Percentiles rank a stretch among this genome's conserved stretches.
These are phyloP conservation scores for Escovopsis sp. DNA, from an alignment of 2,329 filamentous ascomycete genomes.

Conservation along the genomic window DNA sequence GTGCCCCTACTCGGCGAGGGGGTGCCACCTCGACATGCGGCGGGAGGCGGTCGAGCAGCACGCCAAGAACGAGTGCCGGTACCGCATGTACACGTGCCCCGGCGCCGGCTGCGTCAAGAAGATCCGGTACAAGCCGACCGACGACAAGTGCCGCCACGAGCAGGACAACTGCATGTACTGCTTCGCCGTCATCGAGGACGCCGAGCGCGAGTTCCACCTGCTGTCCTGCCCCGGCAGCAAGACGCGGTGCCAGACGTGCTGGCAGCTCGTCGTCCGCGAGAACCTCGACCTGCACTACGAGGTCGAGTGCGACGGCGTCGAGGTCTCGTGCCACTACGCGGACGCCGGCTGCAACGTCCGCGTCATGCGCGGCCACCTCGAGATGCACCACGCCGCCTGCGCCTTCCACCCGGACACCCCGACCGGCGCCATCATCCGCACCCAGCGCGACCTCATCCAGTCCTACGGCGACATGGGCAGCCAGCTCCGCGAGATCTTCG, in stretches of 20 bases:
- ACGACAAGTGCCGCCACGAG: slow-evolving; percentile 41
- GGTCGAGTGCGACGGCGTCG: slow-evolving; percentile 33
- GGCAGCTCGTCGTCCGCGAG: slow-evolving; percentile 27
- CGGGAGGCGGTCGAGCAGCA: slow-evolving; percentile 42
- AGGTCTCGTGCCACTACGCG: slow-evolving; percentile 32
- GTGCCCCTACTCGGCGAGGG: slow-evolving; percentile 38
- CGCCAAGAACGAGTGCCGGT: slow-evolving; percentile 40
- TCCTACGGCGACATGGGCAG: slow-evolving; percentile 21
- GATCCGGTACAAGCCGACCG: slow-evolving; percentile 34
- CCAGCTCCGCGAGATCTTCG: slow-evolving; percentile 21
- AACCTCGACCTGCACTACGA: slow-evolving; percentile 33
- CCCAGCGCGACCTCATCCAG: slow-evolving; percentile 33
- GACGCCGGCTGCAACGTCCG: slow-evolving; percentile 23
- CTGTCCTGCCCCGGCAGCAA: slow-evolving; percentile 31
- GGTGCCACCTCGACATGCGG: slow-evolving; percentile 35
- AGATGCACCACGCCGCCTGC: slow-evolving; percentile 33
- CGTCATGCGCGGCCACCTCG: slow-evolving; percentile 22
- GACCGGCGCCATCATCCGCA: slow-evolving; percentile 35
- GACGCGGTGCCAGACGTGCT: slow-evolving; percentile 35
- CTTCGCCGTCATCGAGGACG: slow-evolving; percentile 30
- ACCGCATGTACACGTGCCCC: slow-evolving; percentile 41
- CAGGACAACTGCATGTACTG: slow-evolving; percentile 39
- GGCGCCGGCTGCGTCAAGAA: slow-evolving; percentile 35
- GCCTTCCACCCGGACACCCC: slow-evolving; percentile 35
- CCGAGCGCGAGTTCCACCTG: slow-evolving; percentile 23